Evolutionary conservation across 176 grass and related monocot genomes (phyloP), one percentile per base, ranked within the genome.

Genomic region (Raddia distichophylla): DNA sequence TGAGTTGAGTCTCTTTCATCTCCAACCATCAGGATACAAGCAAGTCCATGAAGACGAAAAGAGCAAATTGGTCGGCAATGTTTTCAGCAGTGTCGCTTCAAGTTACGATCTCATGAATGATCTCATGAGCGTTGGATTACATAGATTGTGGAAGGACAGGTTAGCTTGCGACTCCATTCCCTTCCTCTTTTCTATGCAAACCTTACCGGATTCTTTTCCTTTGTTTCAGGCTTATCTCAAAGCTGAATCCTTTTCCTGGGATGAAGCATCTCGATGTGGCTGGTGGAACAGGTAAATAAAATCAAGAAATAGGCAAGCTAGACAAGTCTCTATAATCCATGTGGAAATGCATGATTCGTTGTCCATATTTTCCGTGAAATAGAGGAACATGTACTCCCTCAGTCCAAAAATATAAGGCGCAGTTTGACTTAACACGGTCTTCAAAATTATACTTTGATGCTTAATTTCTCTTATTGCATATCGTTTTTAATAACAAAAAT

Each of bases 231-330:
- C 83, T 98, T 44, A 74, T 98, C 64, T 93, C 92, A 2, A 88
- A 94, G 69, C 50, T 98, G 58, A 87, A 89, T 79, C 92, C 95
- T 63, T 98, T 98, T 80, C 95, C 92, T 17, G 88, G 92, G 48
- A 94, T 94, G 95, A 98, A 98, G 62, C 95, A 98, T 82, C 90
- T 98, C 4, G 95, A 94, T 52, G 95, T 98, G 43, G 90, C 95
- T 72, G 95, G 95, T 78, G 95, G 95, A 49, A 98, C 92, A 87
- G 95, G 94, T 92, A 91, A 51, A 44, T 27, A 27, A 27, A 27
- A 27, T 27, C 27, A 27, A 27, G 27, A 27, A 27, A 27, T 27
- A 27, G 27, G 22, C 1, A 7, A 37, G 19, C 22, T n/a, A 62
- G 56, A 17, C 14, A 20, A 49, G 59, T 64, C 60, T 62, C 62